Base-by-base conservation (phyloP, 352 stramenopile species). In the Pythium phragmitis region DNA sequence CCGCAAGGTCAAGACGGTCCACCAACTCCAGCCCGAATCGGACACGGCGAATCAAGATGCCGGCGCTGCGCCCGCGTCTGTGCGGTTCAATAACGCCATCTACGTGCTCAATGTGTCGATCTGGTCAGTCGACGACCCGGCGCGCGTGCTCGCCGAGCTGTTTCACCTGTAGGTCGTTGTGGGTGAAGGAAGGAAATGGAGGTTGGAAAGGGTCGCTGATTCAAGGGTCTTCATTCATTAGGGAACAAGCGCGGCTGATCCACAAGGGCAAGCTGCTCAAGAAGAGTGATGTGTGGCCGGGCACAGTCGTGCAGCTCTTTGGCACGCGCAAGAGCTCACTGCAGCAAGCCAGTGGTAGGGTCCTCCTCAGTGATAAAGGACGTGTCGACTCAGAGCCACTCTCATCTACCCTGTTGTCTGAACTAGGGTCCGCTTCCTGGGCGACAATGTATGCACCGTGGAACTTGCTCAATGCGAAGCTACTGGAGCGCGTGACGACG, bases 81-180 rank as follows among this genome's bases (percentile, higher is more conserved):
- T 94, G 71, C 85, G 83, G 52, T 94, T 89, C 74, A 89, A 84
- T 69, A 94, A 94, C 60, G 80, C 74, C 16, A 74, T 87, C 8
- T 94, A 92, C 73, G 69, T 82, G 28, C 68, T 94, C 12, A 82
- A 92, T 30, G 79, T 92, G 46, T 91, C 80, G 21, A 92, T 92
- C 41, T 94, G 83, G 84, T 72, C 73, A 9, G 80, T 94, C 4
- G 69, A 90, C 17, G 84, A 94, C 45, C 83, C 86, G 2, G 77
- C 82, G 26, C 70, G 73, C 37, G 72, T 80, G 19, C 72, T 94
- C 39, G 80, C 86, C 6, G 57, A 69, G 14, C 77, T 92, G 7
- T 94, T 94, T 41, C 67, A 92, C 39, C 68, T 94, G 82, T 91
- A 80, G 48, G 80, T 75, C 7, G 16, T 55, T 42, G 11, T 21